Conservation (phyloP, 2,329 filamentous ascomycete species). For the Knufia petricola region DNA sequence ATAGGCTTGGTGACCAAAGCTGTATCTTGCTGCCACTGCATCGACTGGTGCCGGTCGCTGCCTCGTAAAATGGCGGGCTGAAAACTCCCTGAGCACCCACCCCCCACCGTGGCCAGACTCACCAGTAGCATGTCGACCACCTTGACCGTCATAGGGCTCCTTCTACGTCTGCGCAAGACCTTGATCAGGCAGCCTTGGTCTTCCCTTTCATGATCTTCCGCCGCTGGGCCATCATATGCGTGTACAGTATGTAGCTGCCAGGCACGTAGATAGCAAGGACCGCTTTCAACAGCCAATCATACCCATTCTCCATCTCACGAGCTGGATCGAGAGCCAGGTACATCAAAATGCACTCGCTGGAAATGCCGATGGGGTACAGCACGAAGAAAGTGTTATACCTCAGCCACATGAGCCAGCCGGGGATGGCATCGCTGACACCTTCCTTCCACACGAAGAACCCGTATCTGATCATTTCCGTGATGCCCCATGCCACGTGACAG, state of each 20-base stretch:
- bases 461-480: conserved; percentile 91
- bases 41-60: too few species aligned
- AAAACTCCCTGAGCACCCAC: too few species aligned
- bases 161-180: too few species aligned
- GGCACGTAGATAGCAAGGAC: conserved; percentile 71
- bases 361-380: conserved; percentile 85
- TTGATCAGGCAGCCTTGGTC: conserved; percentile 32
- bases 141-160: too few species aligned
- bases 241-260: conserved; percentile 76
- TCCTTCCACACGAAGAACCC: conserved; percentile 76
- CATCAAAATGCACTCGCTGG: conserved; percentile 75
- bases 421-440: conserved; percentile 43
- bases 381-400: conserved; percentile 82
- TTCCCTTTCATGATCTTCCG: conserved; percentile 64
- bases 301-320: conserved; percentile 39
- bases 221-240: conserved; percentile 89
- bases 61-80: too few species aligned
- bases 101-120: too few species aligned
- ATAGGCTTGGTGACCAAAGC: too few species aligned
- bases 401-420: conserved; percentile 63
- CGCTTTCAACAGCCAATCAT: conserved; percentile 51
- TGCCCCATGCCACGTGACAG: conserved; percentile 67
- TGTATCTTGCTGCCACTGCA: too few species aligned
- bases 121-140: too few species aligned
- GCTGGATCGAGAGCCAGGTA: conserved; percentile 56